Conservation (phyloP, 179 eudicot species). For the Beta lomatogona region DNA sequence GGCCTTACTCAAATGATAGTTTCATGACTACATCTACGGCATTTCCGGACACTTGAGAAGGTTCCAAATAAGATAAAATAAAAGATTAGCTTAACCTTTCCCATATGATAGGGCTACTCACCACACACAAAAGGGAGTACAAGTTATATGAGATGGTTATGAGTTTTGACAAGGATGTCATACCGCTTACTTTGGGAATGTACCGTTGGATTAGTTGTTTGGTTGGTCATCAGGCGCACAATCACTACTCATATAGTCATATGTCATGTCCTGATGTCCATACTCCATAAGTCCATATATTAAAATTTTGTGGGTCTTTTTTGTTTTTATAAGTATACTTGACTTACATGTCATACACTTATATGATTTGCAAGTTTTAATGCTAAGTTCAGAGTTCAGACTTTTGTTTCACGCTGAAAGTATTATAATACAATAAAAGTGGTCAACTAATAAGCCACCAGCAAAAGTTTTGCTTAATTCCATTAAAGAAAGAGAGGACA, state of each 20-base stretch:
- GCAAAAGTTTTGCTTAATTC: constrained; percentile 3
- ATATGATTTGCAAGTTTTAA: neutral
- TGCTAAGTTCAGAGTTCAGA: constrained; percentile 13
- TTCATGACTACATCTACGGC: too few relatives aligned
- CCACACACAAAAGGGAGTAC: neutral
- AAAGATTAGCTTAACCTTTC: too few relatives aligned
- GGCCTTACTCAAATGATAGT: too few relatives aligned
- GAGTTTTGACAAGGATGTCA: neutral
- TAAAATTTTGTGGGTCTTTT: neutral
- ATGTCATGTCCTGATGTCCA: neutral
- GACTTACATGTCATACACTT: neutral
- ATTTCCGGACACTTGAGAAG: too few relatives aligned
- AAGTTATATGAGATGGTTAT: neutral
- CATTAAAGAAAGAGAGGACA: constrained; percentile 12
- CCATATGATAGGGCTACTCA: too few relatives aligned
- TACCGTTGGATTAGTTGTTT: constrained; percentile 12
- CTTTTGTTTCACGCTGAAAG: constrained; percentile 9
- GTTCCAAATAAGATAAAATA: too few relatives aligned
- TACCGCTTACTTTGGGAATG: neutral
- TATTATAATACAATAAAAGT: constrained; percentile 8
- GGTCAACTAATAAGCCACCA: constrained; percentile 18
- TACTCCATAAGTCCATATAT: neutral
- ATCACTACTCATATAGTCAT: constrained; percentile 7
- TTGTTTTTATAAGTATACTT: neutral
- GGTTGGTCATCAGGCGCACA: constrained; percentile 9